Base-by-base conservation (phyloP, 345 rosid genomes). In the Cochlearia excelsa region DNA sequence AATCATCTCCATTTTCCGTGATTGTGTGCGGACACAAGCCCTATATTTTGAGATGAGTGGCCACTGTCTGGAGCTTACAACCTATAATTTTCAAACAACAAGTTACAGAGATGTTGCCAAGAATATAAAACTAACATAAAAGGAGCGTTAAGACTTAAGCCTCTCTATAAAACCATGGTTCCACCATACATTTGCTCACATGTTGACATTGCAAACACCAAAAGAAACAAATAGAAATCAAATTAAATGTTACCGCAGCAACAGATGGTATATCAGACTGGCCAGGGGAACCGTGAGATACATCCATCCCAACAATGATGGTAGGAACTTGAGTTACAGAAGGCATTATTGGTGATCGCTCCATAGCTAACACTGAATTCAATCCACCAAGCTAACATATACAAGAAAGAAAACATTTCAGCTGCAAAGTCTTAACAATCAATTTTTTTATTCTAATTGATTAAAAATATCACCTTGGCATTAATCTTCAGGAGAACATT, bases 251-350 rank as follows among this genome's bases (percentile, higher is more conserved):
- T 86, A 92, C 97, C 72, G 97, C 97, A 61, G 99, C 97, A 74
- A 92, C 74, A 4, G 97, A 92, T 23, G 98, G 98, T 2, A 86
- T 10, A 68, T 84, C 90, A 10, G 93, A 78, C 56, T 75, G 84
- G 45, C 97, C 96, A 38, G 98, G 98, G 9, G 98, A 92, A 37
- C 98, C 98, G 69, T 88, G 98, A 0, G 97, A 86, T 2, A 93
- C 99, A 74, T 93, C 99, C 95, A 93, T 93, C 6, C 99, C 99
- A 35, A 93, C 78, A 63, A 93, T 89, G 35, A 93, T 70, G 1
- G 99, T 83, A 3, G 99, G 99, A 67, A 61, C 76, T 78, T 79
- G 76, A 0, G 95, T 89, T 35, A 89, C 79, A 23, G 77, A 6
- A 4, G 99, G 89, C n/a, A 89, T 78, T 10, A 84, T 73, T 30